These are phyloP conservation scores for Geotrichum reessii DNA, from an alignment of 1,139 yeast species.

Conservation along the genomic window DNA sequence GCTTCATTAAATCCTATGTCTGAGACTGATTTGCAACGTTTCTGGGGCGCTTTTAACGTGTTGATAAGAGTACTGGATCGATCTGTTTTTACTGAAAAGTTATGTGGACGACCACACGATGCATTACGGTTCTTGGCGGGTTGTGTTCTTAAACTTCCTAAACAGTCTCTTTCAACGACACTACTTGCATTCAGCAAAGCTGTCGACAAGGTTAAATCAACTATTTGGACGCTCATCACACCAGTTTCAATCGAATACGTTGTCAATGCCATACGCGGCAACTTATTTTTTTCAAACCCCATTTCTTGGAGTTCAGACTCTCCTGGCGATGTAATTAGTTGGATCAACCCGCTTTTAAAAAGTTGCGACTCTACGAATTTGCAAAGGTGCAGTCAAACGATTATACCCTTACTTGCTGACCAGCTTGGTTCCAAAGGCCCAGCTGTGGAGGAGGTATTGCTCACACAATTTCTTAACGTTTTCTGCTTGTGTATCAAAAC, in stretches of 20 bases:
- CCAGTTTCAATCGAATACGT: slow-evolving; percentile 13
- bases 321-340: slow-evolving; percentile 15
- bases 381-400: slow-evolving; percentile 14
- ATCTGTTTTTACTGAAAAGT: slow-evolving; percentile 15
- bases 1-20: slow-evolving; percentile 7
- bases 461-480: slow-evolving; percentile 11
- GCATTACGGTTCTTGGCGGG: slow-evolving; percentile 12
- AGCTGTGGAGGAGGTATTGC: slow-evolving; percentile 13
- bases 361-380: slow-evolving; percentile 18
- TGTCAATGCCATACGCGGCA: slow-evolving; percentile 15
- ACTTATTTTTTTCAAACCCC: slow-evolving; percentile 8
- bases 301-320: slow-evolving; percentile 6
- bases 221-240: slow-evolving; percentile 14
- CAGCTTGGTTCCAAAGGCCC: slow-evolving; percentile 1
- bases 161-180: slow-evolving; percentile 10
- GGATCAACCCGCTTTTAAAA: slow-evolving; percentile 18
- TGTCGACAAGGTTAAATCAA: slow-evolving; percentile 11
- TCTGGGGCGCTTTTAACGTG: slow-evolving; percentile 14
- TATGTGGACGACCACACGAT: slow-evolving; percentile 12
- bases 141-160: slow-evolving; percentile 11
- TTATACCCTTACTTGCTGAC: slow-evolving; percentile 10
- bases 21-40: slow-evolving; percentile 8
- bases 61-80: slow-evolving; percentile 14
- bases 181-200: slow-evolving; percentile 12
- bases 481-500: slow-evolving; percentile 10